phyloP scores from a whole-genome alignment of 208 protist genomes.

The Phytomonas francai region DNA sequence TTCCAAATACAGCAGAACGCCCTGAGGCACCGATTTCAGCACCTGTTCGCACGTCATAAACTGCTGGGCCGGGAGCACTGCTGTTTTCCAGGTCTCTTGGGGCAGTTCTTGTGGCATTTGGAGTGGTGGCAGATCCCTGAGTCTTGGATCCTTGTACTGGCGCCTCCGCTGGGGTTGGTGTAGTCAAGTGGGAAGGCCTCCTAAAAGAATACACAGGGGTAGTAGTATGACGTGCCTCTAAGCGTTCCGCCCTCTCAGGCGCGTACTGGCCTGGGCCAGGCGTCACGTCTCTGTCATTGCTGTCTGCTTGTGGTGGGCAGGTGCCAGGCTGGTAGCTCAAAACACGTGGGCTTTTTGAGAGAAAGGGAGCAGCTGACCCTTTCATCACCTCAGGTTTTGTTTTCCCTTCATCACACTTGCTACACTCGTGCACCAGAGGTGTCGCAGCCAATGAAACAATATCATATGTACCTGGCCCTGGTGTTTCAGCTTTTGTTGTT shows the following conservation, averaged over 20 bases:
- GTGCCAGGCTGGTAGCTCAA: background rate
- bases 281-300: background rate
- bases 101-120: background rate
- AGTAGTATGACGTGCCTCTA: background rate
- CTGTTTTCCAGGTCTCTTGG: background rate
- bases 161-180: background rate
- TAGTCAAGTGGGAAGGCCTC: background rate
- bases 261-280: conserved; percentile 1
- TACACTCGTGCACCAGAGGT: background rate
- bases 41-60: background rate
- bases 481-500: conserved; percentile 4
- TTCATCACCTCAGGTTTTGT: background rate
- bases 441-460: conserved; percentile 3
- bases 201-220: background rate
- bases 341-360: background rate
- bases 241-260: background rate
- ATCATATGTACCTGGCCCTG: conserved; percentile 25
- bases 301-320: background rate
- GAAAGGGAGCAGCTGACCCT: background rate
- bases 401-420: background rate
- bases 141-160: background rate
- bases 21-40: background rate
- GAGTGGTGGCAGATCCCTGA: background rate
- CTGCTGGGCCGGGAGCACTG: background rate
- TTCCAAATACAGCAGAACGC: background rate